Base-by-base conservation (phyloP, 768 basidiomycete species). In the Rhodotorula toruloides region DNA sequence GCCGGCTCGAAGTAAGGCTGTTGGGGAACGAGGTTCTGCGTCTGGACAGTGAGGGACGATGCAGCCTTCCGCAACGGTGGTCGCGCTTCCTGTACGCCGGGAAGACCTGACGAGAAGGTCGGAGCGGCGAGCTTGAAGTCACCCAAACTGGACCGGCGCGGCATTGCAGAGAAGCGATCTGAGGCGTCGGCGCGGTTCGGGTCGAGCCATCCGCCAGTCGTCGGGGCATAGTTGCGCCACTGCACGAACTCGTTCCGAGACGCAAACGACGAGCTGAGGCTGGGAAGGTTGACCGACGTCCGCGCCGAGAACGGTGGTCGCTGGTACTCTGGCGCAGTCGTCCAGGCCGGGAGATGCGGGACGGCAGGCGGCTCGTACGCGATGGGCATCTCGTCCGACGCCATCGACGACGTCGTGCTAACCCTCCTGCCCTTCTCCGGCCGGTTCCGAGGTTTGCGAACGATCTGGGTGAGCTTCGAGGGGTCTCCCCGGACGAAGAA, bases 401-500 rank as follows among this genome's bases (percentile, higher is more conserved):
- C 44, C 27, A 39, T 25, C 0, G 25, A 29, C 42, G 56, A 48
- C 25, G 22, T 31, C 29, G 29, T 56, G 21, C 42, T 37, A 14
- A 49, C n/a, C 16, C 58, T 36, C 1, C 55, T 4, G 7, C 40
- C 37, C 48, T 63, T 65, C 31, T 59, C 58, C 11, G 64, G 58
- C 1, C 58, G 42, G 31, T 39, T 43, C 40, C 54, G 48, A 19
- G 54, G 48, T 40, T 55, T 60, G 53, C 68, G 63, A 5, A 61
- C 39, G 63, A 70, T 70, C 56, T 60, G 59, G 7, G 17, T 34
- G 40, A 70, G 64, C 27, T 55, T 37, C 8, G 63, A 50, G 1
- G 59, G 32, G 50, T 71, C 69, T 19, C 61, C 65, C 10, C 58
- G 69, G 21, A 49, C 31, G 58, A 71, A 71, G 49, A 43, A 50